Conservation (phyloP, 768 basidiomycete genomes). For the Lactarius akahatsu region DNA sequence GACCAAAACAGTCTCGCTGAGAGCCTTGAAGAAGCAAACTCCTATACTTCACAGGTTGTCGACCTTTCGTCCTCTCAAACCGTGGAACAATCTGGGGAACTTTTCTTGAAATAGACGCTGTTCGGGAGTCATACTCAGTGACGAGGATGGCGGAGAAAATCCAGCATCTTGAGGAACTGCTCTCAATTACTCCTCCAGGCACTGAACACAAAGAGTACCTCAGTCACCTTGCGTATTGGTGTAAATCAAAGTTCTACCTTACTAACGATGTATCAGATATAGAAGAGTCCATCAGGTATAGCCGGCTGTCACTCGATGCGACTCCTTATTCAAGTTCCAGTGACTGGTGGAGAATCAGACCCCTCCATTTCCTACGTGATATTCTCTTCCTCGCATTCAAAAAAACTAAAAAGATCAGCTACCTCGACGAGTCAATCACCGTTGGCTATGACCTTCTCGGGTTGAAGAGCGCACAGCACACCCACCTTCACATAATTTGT, state of each 20-base stretch:
- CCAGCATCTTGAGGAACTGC: not conserved
- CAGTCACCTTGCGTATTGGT: not conserved
- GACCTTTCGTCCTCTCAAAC: not conserved
- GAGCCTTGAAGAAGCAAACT: not conserved
- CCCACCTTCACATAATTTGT: not conserved
- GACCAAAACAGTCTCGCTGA: not conserved
- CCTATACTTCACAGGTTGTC: not conserved
- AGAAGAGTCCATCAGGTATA: not conserved
- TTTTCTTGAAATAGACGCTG: too few species aligned
- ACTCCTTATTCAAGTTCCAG: not conserved
- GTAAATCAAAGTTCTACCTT: not conserved
- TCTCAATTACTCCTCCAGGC: not conserved
- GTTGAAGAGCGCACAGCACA: not conserved
- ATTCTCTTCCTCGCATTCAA: not conserved
- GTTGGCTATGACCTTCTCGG: not conserved
- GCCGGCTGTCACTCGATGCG: not conserved
- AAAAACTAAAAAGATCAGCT: not conserved
- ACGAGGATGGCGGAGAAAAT: not conserved
- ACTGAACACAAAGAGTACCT: not conserved
- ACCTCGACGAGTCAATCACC: constrained; percentile 4
- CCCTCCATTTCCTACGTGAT: not conserved
- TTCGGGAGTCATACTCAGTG: not conserved
- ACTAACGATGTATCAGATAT: not conserved
- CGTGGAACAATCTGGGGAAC: not conserved
- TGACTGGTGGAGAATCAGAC: not conserved